Percentiles rank a stretch among this genome's conserved stretches.
Evolutionary conservation across 2,329 filamentous ascomycete genomes (phyloP).

Genomic region (Penicillium concentricum): DNA sequence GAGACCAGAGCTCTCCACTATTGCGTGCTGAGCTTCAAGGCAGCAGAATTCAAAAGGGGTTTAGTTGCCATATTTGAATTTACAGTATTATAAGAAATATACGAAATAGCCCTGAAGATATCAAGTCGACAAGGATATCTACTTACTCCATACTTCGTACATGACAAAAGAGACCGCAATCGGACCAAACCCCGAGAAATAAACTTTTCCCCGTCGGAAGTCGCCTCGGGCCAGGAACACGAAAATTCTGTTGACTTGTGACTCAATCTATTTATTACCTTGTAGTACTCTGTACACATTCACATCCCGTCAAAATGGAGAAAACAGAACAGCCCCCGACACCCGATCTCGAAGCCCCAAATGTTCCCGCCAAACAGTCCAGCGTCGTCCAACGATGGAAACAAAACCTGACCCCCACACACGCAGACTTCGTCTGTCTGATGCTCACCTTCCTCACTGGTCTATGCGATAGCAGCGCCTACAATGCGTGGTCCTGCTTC

Average conservation of each 20-base stretch:
- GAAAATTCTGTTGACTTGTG: neutral
- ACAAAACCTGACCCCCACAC: conserved; percentile 29
- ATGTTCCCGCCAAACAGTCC: conserved; percentile 8
- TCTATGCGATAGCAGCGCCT: conserved; percentile 46
- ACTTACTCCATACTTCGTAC: too few relatives aligned
- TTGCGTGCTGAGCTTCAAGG: conserved; percentile 4
- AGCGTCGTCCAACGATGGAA: conserved; percentile 28
- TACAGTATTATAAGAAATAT: neutral
- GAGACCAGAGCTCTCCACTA: neutral
- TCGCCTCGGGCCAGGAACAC: conserved; percentile 6
- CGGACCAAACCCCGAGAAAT: neutral
- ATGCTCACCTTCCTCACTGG: conserved; percentile 44
- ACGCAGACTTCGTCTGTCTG: conserved; percentile 42
- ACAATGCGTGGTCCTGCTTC: conserved; percentile 50
- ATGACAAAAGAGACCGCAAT: neutral
- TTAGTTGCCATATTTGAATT: neutral
- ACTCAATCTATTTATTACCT: neutral
- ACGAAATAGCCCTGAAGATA: neutral
- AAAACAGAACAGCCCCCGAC: conserved; percentile 13
- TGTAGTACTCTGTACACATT: neutral
- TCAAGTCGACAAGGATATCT: neutral
- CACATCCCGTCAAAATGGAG: conserved; percentile 15
- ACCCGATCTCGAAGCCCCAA: conserved; percentile 22
- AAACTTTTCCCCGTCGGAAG: conserved; percentile 4
- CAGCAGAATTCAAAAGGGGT: neutral